Conservation (phyloP, 2,329 filamentous ascomycete species). For the Fusarium proliferatum region DNA sequence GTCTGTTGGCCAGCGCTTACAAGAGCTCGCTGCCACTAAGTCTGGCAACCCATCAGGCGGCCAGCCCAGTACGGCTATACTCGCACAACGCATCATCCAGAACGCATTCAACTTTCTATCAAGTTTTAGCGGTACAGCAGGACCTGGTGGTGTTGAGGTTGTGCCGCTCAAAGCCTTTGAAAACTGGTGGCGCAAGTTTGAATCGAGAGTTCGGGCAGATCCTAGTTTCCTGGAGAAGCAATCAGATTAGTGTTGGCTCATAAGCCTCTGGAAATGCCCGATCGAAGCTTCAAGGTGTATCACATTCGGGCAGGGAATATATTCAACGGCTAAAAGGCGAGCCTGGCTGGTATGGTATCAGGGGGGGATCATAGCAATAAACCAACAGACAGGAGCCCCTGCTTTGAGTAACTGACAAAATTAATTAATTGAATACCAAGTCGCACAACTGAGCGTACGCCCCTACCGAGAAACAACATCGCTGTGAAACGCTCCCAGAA, state of each 20-base stretch:
- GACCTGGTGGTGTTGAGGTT: conserved; percentile 77
- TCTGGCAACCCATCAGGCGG: conserved; percentile 39
- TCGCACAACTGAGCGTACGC: not conserved
- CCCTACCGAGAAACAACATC: not conserved
- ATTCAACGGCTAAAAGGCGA: not conserved
- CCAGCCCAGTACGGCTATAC: conserved; percentile 74
- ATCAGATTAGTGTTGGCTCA: conserved; percentile 31
- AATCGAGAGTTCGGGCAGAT: conserved; percentile 84
- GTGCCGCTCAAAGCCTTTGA: conserved; percentile 95
- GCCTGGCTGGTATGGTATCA: not conserved
- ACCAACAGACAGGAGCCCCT: not conserved
- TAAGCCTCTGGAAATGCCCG: no score
- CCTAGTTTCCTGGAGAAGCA: conserved; percentile 86
- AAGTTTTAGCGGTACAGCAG: conserved; percentile 78
- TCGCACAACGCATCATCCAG: conserved; percentile 94
- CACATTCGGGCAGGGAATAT: not conserved
- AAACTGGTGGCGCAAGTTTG: conserved; percentile 98
- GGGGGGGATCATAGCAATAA: not conserved
- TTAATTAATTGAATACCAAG: conserved; percentile 1
- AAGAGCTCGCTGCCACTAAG: conserved; percentile 61
- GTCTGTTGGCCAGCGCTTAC: conserved; percentile 76
- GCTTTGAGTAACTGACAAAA: conserved; percentile 18
- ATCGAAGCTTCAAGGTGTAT: not conserved
- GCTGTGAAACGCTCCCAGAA: not conserved
- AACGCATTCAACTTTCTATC: conserved; percentile 98